These are phyloP conservation scores for Lindgomyces ingoldianus DNA, from an alignment of 495 filamentous ascomycete genomes.

Conservation along the genomic window DNA sequence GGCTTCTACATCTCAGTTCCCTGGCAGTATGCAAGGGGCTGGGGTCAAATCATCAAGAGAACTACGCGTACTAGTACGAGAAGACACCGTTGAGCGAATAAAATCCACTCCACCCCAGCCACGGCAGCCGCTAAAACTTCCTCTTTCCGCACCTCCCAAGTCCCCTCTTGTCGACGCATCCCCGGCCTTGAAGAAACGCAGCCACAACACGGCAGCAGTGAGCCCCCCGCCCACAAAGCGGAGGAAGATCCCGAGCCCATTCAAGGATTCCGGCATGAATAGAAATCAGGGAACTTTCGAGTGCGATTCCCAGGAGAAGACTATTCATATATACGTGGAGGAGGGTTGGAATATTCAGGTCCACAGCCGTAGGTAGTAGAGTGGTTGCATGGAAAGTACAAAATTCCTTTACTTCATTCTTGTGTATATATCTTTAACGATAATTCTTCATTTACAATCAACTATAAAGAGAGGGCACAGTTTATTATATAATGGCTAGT, in stretches of 20 bases:
- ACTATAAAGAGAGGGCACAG: too few species aligned
- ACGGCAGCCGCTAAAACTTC: not conserved
- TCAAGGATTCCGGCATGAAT: constrained; percentile 12
- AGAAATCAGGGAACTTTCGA: constrained; percentile 16
- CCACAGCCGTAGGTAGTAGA: too few species aligned
- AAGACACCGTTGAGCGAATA: constrained; percentile 18
- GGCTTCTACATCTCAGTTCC: constrained; percentile 5
- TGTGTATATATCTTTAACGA: too few species aligned
- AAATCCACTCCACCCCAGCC: not conserved
- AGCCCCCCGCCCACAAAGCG: constrained; percentile 20
- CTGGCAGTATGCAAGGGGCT: constrained; percentile 16
- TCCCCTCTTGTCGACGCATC: not conserved
- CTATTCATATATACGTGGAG: constrained; percentile 23
- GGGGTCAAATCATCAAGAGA: constrained; percentile 15
- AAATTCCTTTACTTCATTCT: too few species aligned
- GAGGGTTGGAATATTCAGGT: constrained; percentile 22
- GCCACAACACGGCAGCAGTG: not conserved
- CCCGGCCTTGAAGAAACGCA: not conserved
- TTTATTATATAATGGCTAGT: too few species aligned
- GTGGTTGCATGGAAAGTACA: too few species aligned
- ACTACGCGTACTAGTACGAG: constrained; percentile 14
- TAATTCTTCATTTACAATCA: too few species aligned
- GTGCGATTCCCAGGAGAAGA: constrained; percentile 21
- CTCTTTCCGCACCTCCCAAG: not conserved
- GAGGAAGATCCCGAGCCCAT: constrained; percentile 7